phyloP scores from a whole-genome alignment of 78 protist species.

The Emiliania huxleyi region DNA sequence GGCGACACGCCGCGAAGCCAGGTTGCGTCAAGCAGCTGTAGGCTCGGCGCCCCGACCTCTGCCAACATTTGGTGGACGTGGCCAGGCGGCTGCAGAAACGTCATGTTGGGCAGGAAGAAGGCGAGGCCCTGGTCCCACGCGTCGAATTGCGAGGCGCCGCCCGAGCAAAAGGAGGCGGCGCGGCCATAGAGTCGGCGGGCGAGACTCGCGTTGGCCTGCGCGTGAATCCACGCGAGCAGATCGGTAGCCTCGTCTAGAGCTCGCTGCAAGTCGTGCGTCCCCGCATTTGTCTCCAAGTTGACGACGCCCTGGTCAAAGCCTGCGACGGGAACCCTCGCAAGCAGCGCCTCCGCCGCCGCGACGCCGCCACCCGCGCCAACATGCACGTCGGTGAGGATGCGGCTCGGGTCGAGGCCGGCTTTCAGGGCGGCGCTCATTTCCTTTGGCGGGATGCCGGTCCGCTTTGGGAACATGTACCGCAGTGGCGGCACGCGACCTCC shows the following conservation, averaged over 20 bases:
- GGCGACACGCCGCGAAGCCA: too few relatives aligned
- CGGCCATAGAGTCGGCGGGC: not conserved
- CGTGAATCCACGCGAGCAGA: not conserved
- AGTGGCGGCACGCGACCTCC: not conserved
- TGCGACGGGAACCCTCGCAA: too few relatives aligned
- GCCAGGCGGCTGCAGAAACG: not conserved
- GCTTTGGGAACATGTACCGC: not conserved
- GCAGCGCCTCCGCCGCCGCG: not conserved
- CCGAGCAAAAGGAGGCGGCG: not conserved
- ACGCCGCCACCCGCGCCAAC: not conserved
- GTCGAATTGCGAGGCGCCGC: not conserved
- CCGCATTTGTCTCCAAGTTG: not conserved
- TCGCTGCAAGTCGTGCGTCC: not conserved
- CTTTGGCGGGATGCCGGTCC: too few relatives aligned
- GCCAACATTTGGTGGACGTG: not conserved
- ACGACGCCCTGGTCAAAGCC: not conserved
- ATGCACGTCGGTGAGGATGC: not conserved
- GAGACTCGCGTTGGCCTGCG: too few relatives aligned
- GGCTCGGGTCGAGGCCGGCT: not conserved
- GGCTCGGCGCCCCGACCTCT: too few relatives aligned
- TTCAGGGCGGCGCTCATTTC: not conserved
- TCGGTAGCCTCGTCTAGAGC: not conserved
- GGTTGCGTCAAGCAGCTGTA: too few relatives aligned
- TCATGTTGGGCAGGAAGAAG: not conserved
- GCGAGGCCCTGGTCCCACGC: not conserved